These are phyloP conservation scores for Rhizophagus clarus DNA, from an alignment of 192 early-diverging fungal genomes.

Conservation along the genomic window DNA sequence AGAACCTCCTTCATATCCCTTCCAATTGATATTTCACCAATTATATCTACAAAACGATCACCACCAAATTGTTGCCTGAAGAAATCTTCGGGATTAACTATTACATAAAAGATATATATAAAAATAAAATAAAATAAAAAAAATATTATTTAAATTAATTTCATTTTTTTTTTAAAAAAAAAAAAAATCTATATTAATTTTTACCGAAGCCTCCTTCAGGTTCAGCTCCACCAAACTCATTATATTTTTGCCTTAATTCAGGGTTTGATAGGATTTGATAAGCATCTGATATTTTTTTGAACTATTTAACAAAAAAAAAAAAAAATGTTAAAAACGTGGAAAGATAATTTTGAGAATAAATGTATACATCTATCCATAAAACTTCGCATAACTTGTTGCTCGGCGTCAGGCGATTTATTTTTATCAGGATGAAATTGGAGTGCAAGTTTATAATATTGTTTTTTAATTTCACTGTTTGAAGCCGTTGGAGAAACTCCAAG, in stretches of 20 bases:
- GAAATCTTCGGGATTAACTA: slow-evolving; percentile 92
- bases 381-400: slow-evolving; percentile 58
- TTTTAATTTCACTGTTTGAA: slow-evolving; percentile 86
- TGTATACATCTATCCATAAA: not conserved
- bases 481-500: slow-evolving; percentile 77
- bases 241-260: slow-evolving; percentile 83
- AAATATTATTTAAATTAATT: not conserved
- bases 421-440: slow-evolving; percentile 94
- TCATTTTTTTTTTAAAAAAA: too few species aligned
- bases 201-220: slow-evolving; percentile 70
- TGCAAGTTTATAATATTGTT: slow-evolving; percentile 85
- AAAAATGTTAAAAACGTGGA: not conserved
- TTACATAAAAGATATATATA: slow-evolving; percentile 33
- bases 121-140: not conserved
- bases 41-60: slow-evolving; percentile 95
- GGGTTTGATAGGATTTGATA: slow-evolving; percentile 96
- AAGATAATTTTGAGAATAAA: not conserved
- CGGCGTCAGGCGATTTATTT: slow-evolving; percentile 66
- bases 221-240: slow-evolving; percentile 74
- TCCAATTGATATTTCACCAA: slow-evolving; percentile 97
- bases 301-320: slow-evolving; percentile 46
- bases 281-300: slow-evolving; percentile 95
- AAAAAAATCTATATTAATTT: not conserved
- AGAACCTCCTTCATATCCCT: slow-evolving; percentile 87
- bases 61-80: slow-evolving; percentile 97